Percentiles rank a stretch among this genome's conserved stretches.
These are phyloP conservation scores for Brassica incana DNA, from an alignment of 345 rosid genomes.

Conservation along the genomic window DNA sequence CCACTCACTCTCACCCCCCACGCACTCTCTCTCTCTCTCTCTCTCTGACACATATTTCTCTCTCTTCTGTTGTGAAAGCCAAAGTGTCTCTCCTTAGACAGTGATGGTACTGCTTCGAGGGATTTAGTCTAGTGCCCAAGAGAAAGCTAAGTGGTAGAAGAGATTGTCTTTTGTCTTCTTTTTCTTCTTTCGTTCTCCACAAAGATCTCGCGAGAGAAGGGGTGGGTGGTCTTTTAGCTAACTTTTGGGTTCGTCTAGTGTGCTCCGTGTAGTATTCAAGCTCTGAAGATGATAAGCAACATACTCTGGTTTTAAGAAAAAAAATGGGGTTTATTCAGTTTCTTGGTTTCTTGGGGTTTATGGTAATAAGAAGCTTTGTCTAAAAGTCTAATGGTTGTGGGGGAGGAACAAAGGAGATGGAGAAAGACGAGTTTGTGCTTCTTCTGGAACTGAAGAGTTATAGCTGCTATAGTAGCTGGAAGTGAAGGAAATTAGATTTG, in stretches of 20 bases:
- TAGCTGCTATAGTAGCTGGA: conserved; percentile 40
- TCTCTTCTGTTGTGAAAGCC: conserved; percentile 29
- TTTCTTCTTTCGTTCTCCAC: conserved; percentile 21
- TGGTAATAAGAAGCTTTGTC: conserved; percentile 8
- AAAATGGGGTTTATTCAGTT: conserved; percentile 18
- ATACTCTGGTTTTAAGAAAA: conserved; percentile 28
- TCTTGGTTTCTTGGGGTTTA: conserved; percentile 32
- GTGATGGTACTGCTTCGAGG: conserved; percentile 39
- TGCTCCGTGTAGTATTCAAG: neutral
- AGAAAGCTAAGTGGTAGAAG: conserved; percentile 4
- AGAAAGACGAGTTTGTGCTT: conserved; percentile 41
- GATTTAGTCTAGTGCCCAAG: conserved; percentile 8
- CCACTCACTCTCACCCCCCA: conserved; percentile 25
- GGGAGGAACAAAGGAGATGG: conserved; percentile 29
- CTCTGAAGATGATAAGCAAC: conserved; percentile 22
- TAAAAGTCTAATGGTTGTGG: conserved; percentile 30
- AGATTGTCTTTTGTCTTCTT: conserved; percentile 14
- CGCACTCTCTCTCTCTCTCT: conserved; percentile 30
- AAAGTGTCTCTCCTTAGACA: conserved; percentile 33
- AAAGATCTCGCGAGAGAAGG: conserved; percentile 39
- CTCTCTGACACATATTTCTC: conserved; percentile 32
- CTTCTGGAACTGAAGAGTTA: conserved; percentile 41
- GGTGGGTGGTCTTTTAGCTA: neutral
- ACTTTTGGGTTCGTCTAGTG: neutral
- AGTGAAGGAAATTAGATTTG: conserved; percentile 27